Evolutionary conservation across 495 filamentous ascomycete species (phyloP), one percentile per base, ranked within the genome.

Genomic region (Penicillium canariense): DNA sequence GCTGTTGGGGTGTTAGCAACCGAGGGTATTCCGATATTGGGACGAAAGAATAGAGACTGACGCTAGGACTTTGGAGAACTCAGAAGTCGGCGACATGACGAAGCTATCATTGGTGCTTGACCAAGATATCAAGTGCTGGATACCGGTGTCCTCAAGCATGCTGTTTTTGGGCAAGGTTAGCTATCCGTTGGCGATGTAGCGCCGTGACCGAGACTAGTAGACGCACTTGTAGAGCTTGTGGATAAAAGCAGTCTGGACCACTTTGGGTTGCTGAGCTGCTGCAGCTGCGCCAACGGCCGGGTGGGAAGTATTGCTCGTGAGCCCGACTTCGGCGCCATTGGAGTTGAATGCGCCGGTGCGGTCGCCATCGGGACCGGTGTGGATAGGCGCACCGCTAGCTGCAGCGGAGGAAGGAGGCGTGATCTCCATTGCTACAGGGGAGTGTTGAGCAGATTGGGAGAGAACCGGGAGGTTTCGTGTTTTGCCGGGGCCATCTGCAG

Each of bases 11-110:
- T 20, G 50, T 76, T 63, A 75, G 71, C 50, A 31, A 40, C 45
- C 30, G 48, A 23, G 17, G 8, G 18, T 15, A 14, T 23, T 15
- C 17, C 11, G 14, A 27, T 14, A 18, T 27, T 42, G 28, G 56
- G 49, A 38, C 26, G 22, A 44, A 31, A 38, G 27, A 27, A 40
- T 55, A 15, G 40, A 36, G 17, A 82, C 89, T 63, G 78, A 98
- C 94, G 93, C 88, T 67, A 98, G 83, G 52, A 97, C 94, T 82
- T 97, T 97, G 54, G 94, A 97, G 73, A 98, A 98, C 66, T 97
- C 94, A 57, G 88, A 89, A 9, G 92, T 94, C 27, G 94, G 94
- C 28, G 94, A 94, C 87, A 98, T 96, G 54, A 98, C 90, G 70
- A 98, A 98, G 71, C 94, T 98, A 67, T 98, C 94, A 44, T 91